phyloP scores from a whole-genome alignment of 2,329 filamentous ascomycete genomes.

The Spiromastix sp. region DNA sequence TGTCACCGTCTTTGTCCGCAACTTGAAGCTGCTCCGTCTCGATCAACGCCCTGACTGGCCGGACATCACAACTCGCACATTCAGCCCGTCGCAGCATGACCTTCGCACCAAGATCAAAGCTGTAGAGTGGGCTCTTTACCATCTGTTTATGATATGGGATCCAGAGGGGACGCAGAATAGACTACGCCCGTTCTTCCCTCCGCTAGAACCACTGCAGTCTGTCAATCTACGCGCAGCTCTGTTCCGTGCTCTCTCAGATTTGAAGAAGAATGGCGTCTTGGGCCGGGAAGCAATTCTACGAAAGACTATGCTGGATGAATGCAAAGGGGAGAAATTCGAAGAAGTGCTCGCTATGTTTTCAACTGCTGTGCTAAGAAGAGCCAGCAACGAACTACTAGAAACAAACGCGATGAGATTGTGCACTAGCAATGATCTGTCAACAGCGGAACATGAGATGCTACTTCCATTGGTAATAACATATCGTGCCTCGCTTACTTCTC shows the following conservation, averaged over 20 bases:
- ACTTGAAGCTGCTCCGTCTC: slow-evolving; percentile 72
- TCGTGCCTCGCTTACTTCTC: slow-evolving; percentile 52
- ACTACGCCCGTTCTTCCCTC: slow-evolving; percentile 81
- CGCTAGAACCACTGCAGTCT: slow-evolving; percentile 80
- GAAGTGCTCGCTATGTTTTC: slow-evolving; percentile 80
- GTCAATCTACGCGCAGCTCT: slow-evolving; percentile 79
- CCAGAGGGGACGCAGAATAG: slow-evolving; percentile 66
- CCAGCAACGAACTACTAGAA: slow-evolving; percentile 4
- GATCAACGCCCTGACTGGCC: slow-evolving; percentile 73
- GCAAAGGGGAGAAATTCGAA: slow-evolving; percentile 80
- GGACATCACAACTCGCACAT: slow-evolving; percentile 56
- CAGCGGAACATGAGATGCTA: slow-evolving; percentile 34
- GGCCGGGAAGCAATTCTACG: slow-evolving; percentile 71
- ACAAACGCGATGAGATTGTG: slow-evolving; percentile 36
- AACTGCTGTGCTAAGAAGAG: slow-evolving; percentile 55
- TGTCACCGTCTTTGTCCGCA: slow-evolving; percentile 64
- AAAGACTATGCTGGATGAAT: slow-evolving; percentile 96
- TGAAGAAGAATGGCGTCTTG: slow-evolving; percentile 78
- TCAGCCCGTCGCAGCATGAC: slow-evolving; percentile 59
- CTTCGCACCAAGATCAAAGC: slow-evolving; percentile 74
- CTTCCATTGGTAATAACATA: slow-evolving; percentile 63
- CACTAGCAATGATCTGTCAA: slow-evolving; percentile 37
- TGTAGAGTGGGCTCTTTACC: slow-evolving; percentile 85
- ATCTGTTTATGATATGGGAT: slow-evolving; percentile 78
- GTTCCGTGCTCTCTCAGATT: slow-evolving; percentile 67